These are phyloP conservation scores for Cyberlindnera samutprakarnensis DNA, from an alignment of 805 yeast species.

Conservation along the genomic window DNA sequence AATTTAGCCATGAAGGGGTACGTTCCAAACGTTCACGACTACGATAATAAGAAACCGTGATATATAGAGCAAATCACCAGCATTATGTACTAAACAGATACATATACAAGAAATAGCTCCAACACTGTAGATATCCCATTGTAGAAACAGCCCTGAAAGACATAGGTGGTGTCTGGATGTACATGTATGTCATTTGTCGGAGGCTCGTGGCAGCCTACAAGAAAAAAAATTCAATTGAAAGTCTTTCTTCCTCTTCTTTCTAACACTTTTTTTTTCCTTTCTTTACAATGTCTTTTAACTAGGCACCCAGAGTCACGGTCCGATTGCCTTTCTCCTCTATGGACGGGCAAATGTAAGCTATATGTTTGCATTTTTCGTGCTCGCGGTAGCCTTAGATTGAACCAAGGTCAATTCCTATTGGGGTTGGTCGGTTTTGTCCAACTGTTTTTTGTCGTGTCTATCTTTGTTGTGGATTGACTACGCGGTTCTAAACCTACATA, in stretches of 20 bases:
- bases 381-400: conserved; percentile 85
- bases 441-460: conserved; percentile 34
- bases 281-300: conserved; percentile 23
- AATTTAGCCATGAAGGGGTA: conserved; percentile 33
- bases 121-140: background rate
- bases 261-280: conserved; percentile 5
- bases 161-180: conserved; percentile 7
- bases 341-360: conserved; percentile 22
- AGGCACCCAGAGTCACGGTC: conserved; percentile 75
- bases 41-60: conserved; percentile 32
- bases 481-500: conserved; percentile 75
- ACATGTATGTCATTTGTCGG: too few species aligned
- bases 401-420: conserved; percentile 3
- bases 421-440: conserved; percentile 37
- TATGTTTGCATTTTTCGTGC: conserved; percentile 51
- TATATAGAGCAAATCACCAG: background rate
- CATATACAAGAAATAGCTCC: background rate
- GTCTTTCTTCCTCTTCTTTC: conserved; percentile 1
- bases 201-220: too few species aligned
- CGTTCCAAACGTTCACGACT: conserved; percentile 56
- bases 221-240: conserved; percentile 7
- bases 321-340: conserved; percentile 23
- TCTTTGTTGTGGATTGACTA: conserved; percentile 35
- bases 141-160: conserved; percentile 1
- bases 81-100: background rate